Evolutionary conservation across 106 monocot species (phyloP).

Genomic region (Dioscorea alata): DNA sequence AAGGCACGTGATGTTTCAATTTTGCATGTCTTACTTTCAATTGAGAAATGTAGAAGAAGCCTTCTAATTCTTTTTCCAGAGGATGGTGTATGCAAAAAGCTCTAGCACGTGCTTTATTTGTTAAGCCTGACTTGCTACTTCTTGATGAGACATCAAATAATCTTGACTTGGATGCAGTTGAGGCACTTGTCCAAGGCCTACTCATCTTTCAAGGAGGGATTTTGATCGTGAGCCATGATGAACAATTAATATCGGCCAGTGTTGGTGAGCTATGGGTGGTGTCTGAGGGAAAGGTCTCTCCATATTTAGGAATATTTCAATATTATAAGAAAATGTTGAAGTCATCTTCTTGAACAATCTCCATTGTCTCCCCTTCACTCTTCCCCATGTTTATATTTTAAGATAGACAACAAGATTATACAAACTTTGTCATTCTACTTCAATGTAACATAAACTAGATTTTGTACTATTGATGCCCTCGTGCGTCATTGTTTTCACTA

Average conservation of each 20-base stretch:
- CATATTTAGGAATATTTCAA: slow-evolving; percentile 66
- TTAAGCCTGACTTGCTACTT: slow-evolving; percentile 93
- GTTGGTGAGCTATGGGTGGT: slow-evolving; percentile 96
- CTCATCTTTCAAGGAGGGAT: slow-evolving; percentile 97
- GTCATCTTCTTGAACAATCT: slow-evolving; percentile 6
- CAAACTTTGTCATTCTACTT: no score
- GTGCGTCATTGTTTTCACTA: no score
- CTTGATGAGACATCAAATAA: slow-evolving; percentile 99
- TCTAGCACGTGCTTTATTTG: slow-evolving; percentile 92
- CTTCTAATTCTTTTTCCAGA: slow-evolving; percentile 88
- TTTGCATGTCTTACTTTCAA: slow-evolving; percentile 99
- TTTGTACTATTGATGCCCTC: no score
- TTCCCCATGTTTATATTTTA: no score
- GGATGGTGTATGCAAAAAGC: slow-evolving; percentile 99
- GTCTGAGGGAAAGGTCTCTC: slow-evolving; percentile 70
- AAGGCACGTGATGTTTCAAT: slow-evolving; percentile 95
- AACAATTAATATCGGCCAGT: slow-evolving; percentile 93
- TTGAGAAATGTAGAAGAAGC: slow-evolving; percentile 77
- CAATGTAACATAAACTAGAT: no score
- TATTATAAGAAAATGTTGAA: slow-evolving; percentile 95
- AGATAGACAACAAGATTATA: no score
- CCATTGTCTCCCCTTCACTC: no score
- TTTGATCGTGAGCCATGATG: slow-evolving; percentile 97
- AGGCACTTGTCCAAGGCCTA: slow-evolving; percentile 95
- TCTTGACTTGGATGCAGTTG: slow-evolving; percentile 98